Conservation (phyloP, 257 asterid genomes). For the Salvia rosmarinus region DNA sequence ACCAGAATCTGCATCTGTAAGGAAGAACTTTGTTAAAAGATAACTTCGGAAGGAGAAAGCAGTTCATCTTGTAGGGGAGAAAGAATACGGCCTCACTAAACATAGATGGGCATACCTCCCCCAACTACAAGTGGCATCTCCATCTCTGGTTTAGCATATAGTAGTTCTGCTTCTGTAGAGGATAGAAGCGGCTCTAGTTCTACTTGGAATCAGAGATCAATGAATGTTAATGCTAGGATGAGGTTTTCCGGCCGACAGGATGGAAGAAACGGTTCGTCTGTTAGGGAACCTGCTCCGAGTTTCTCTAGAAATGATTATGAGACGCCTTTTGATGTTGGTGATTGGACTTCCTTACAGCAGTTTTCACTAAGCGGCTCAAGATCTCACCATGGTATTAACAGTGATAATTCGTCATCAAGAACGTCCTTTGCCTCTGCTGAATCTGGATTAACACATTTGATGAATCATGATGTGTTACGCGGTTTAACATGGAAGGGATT, state of each 20-base stretch:
- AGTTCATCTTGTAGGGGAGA: slow-evolving; percentile 50
- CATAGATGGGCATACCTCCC: slow-evolving; percentile 33
- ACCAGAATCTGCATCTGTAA: slow-evolving; percentile 43
- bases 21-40: slow-evolving; percentile 46
- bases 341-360: slow-evolving; percentile 36
- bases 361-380: slow-evolving; percentile 48
- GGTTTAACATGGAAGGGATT: slow-evolving; percentile 58
- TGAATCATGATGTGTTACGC: slow-evolving; percentile 45
- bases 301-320: slow-evolving; percentile 38
- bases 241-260: slow-evolving; percentile 41
- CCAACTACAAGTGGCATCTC: slow-evolving; percentile 49
- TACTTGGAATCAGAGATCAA: slow-evolving; percentile 47
- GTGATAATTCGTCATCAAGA: slow-evolving; percentile 39
- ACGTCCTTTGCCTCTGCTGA: slow-evolving; percentile 43
- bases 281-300: slow-evolving; percentile 36
- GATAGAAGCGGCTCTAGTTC: slow-evolving; percentile 27
- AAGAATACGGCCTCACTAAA: slow-evolving; percentile 23
- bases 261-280: slow-evolving; percentile 42
- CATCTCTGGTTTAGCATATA: slow-evolving; percentile 40
- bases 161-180: slow-evolving; percentile 27
- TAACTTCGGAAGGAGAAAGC: slow-evolving; percentile 59
- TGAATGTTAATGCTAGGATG: slow-evolving; percentile 41
- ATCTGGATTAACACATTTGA: slow-evolving; percentile 37
- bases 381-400: slow-evolving; percentile 40
- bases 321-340: slow-evolving; percentile 37